Evolutionary conservation across 2,329 filamentous ascomycete species (phyloP).

Genomic region (Botrytis cinerea): DNA sequence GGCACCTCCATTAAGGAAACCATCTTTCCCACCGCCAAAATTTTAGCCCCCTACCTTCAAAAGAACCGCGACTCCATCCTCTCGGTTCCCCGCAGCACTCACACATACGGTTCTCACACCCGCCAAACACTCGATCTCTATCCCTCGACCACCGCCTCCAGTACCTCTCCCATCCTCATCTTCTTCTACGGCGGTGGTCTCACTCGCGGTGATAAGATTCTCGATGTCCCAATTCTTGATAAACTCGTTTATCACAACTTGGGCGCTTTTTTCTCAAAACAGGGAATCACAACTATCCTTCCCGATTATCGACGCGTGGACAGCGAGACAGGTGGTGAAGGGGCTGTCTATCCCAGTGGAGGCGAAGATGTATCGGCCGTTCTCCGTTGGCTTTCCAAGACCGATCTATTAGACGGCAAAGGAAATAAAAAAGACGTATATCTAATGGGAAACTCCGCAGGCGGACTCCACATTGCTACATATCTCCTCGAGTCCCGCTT

Average conservation of each 20-base stretch:
- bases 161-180: slow-evolving; percentile 33
- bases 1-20: slow-evolving; percentile 31
- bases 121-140: slow-evolving; percentile 40
- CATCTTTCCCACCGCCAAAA: slow-evolving; percentile 34
- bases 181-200: slow-evolving; percentile 41
- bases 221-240: slow-evolving; percentile 25
- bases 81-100: slow-evolving; percentile 30
- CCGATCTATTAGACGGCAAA: slow-evolving; percentile 31
- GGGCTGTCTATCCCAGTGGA: slow-evolving; percentile 36
- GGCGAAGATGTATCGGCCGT: slow-evolving; percentile 38
- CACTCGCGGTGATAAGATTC: slow-evolving; percentile 35
- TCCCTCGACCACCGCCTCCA: slow-evolving; percentile 24
- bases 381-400: slow-evolving; percentile 25
- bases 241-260: slow-evolving; percentile 39
- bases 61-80: slow-evolving; percentile 34
- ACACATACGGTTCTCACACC: slow-evolving; percentile 37
- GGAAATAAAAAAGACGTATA: slow-evolving; percentile 33
- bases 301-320: slow-evolving; percentile 40
- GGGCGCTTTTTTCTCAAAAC: slow-evolving; percentile 37
- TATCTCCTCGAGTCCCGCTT: slow-evolving; percentile 36
- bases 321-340: slow-evolving; percentile 33
- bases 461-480: slow-evolving; percentile 39
- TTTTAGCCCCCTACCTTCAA: slow-evolving; percentile 34
- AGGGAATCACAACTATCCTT: slow-evolving; percentile 35
- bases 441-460: slow-evolving; percentile 40